phyloP scores from a whole-genome alignment of 148 eudicot genomes.

The Tetragonia tetragonoides region DNA sequence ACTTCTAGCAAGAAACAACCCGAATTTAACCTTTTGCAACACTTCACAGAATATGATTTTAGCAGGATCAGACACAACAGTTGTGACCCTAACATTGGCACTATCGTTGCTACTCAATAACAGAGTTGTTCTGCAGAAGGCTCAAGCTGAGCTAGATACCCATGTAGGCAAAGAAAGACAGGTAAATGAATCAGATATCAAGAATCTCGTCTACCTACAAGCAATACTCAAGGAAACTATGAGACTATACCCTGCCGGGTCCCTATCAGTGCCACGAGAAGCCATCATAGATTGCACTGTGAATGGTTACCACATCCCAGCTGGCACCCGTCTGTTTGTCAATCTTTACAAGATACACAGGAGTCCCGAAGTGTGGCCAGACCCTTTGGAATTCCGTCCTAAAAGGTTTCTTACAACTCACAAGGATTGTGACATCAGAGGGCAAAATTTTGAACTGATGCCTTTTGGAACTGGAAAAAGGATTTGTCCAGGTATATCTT shows the following conservation, averaged over 20 bases:
- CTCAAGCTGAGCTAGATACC: slow-evolving; percentile 28
- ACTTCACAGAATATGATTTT: slow-evolving; percentile 14
- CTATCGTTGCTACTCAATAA: slow-evolving; percentile 29
- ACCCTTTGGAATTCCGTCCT: slow-evolving; percentile 17
- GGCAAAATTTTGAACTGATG: slow-evolving; percentile 14
- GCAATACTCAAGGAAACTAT: slow-evolving; percentile 20
- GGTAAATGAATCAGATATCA: slow-evolving; percentile 21
- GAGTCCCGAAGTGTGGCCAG: slow-evolving; percentile 15
- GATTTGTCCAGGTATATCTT: slow-evolving; percentile 23
- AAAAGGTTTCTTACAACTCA: slow-evolving; percentile 28
- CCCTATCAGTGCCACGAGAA: slow-evolving; percentile 17
- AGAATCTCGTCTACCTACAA: slow-evolving; percentile 22
- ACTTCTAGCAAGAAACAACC: not conserved
- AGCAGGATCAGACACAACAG: slow-evolving; percentile 28
- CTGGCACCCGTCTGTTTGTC: slow-evolving; percentile 15
- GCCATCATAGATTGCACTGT: slow-evolving; percentile 20
- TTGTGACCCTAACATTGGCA: slow-evolving; percentile 28
- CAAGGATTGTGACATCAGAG: slow-evolving; percentile 20
- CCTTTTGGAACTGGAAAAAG: slow-evolving; percentile 26
- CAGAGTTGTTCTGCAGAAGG: slow-evolving; percentile 17
- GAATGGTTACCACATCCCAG: slow-evolving; percentile 15
- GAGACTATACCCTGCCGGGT: slow-evolving; percentile 19
- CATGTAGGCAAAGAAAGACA: slow-evolving; percentile 26
- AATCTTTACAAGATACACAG: slow-evolving; percentile 27
- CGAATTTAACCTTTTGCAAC: not conserved